Percentiles rank a stretch among this genome's conserved stretches.
phyloP scores from a whole-genome alignment of 2,329 filamentous ascomycete genomes.

The Aspergillus sp. region DNA sequence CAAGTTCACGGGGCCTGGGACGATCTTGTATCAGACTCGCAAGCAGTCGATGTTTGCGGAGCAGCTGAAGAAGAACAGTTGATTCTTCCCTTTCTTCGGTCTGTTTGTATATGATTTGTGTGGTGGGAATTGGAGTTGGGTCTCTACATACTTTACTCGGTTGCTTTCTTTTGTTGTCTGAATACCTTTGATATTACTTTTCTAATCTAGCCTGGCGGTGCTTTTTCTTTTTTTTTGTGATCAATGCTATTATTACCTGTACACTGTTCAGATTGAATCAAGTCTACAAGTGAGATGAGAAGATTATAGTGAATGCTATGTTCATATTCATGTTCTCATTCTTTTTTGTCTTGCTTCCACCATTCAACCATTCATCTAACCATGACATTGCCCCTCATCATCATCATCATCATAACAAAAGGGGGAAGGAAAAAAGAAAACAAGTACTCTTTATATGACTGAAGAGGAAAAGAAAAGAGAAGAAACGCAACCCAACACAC shows the following conservation, averaged over 20 bases:
- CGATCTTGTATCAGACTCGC: constrained; percentile 84
- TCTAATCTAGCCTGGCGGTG: too few relatives aligned
- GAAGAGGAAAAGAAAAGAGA: constrained; percentile 12
- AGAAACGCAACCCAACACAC: constrained; percentile 8
- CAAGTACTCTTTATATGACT: constrained; percentile 4
- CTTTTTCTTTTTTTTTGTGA: too few relatives aligned
- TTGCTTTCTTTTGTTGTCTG: too few relatives aligned
- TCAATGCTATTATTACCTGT: too few relatives aligned
- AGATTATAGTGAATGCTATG: too few relatives aligned
- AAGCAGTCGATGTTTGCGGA: constrained; percentile 60
- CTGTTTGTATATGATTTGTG: too few relatives aligned
- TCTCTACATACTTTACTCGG: too few relatives aligned
- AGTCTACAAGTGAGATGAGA: too few relatives aligned
- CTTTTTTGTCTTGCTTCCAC: not conserved
- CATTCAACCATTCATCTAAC: not conserved
- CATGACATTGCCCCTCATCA: not conserved
- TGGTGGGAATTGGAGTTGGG: too few relatives aligned
- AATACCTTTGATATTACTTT: too few relatives aligned
- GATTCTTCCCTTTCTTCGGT: not conserved
- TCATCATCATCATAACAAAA: not conserved
- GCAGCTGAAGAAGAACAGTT: constrained; percentile 37
- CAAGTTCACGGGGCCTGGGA: constrained; percentile 85
- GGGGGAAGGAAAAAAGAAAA: not conserved
- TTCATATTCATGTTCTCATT: too few relatives aligned
- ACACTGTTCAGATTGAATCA: too few relatives aligned